Evolutionary conservation across 805 yeast species (phyloP).

Genomic region (Vanderwaltozyma verrucispora): DNA sequence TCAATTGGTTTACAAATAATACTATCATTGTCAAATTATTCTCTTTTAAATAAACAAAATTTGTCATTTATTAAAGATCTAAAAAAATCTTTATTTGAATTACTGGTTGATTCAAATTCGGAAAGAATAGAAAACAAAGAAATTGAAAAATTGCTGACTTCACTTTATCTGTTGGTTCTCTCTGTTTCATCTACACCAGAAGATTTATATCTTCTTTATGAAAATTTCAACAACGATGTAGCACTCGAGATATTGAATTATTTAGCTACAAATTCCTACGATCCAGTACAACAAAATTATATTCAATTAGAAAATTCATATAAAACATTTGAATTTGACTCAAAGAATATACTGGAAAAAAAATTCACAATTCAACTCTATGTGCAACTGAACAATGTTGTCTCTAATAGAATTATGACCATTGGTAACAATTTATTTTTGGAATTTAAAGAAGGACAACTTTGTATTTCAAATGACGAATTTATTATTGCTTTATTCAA

Average conservation of each 20-base stretch:
- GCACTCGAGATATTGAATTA: constrained; percentile 7
- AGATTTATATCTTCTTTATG: constrained; percentile 16
- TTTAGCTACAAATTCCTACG: constrained; percentile 10
- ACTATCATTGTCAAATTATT: constrained; percentile 13
- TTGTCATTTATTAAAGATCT: constrained; percentile 4
- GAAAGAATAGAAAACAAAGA: neutral
- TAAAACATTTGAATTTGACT: constrained; percentile 6
- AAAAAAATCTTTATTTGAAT: neutral
- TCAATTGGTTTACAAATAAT: constrained; percentile 14
- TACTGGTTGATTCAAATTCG: neutral
- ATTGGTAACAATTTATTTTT: constrained; percentile 18
- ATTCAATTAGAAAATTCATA: constrained; percentile 25
- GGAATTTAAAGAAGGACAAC: constrained; percentile 21
- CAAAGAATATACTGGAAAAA: neutral
- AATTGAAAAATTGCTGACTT: neutral
- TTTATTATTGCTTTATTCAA: constrained; percentile 21
- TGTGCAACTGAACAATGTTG: constrained; percentile 21
- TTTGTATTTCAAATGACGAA: constrained; percentile 24
- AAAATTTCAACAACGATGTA: constrained; percentile 2
- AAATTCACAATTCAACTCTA: constrained; percentile 22
- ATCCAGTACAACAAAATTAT: constrained; percentile 16
- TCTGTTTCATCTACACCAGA: constrained; percentile 11
- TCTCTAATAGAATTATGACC: constrained; percentile 22
- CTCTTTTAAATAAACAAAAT: constrained; percentile 18
- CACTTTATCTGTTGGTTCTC: constrained; percentile 5